These are phyloP conservation scores for Antrodiella citrinella DNA, from an alignment of 768 basidiomycete genomes.

Conservation along the genomic window DNA sequence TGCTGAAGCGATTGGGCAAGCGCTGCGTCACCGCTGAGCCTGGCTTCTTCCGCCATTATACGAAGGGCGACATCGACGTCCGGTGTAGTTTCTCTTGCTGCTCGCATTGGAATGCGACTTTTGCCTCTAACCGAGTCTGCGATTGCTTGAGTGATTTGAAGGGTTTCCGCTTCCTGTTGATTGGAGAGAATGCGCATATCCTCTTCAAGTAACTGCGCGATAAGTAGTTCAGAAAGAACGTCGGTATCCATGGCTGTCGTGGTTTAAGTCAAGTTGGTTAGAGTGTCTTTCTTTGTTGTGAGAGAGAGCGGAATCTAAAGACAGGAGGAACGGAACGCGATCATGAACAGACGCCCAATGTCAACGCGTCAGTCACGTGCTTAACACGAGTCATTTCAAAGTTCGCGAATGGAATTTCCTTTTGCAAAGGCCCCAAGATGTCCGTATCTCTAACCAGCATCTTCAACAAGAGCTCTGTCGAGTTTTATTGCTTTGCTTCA, in stretches of 20 bases:
- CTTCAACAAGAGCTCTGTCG: too few species aligned
- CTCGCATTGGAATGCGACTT: slow-evolving; percentile 17
- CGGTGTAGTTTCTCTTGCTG: neutral
- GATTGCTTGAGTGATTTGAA: slow-evolving; percentile 25
- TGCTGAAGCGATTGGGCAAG: slow-evolving; percentile 27
- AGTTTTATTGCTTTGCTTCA: too few species aligned
- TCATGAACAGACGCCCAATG: neutral
- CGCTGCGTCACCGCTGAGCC: slow-evolving; percentile 22
- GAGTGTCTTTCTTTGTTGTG: neutral
- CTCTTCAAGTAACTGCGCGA: slow-evolving; percentile 25
- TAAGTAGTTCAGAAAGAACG: neutral
- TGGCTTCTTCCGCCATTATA: slow-evolving; percentile 22
- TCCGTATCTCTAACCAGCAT: too few species aligned
- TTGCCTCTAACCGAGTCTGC: slow-evolving; percentile 20
- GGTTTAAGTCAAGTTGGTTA: neutral
- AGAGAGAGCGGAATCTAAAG: neutral
- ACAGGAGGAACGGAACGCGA: neutral
- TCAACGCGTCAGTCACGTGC: neutral
- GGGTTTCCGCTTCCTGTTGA: slow-evolving; percentile 24
- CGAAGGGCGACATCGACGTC: slow-evolving; percentile 25
- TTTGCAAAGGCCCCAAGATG: too few species aligned
- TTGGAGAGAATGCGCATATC: slow-evolving; percentile 20
- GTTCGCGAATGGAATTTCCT: too few species aligned
- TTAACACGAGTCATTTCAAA: neutral
- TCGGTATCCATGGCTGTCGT: neutral